These are phyloP conservation scores for Aethionema arabicum DNA, from an alignment of 345 rosid genomes.

Conservation along the genomic window DNA sequence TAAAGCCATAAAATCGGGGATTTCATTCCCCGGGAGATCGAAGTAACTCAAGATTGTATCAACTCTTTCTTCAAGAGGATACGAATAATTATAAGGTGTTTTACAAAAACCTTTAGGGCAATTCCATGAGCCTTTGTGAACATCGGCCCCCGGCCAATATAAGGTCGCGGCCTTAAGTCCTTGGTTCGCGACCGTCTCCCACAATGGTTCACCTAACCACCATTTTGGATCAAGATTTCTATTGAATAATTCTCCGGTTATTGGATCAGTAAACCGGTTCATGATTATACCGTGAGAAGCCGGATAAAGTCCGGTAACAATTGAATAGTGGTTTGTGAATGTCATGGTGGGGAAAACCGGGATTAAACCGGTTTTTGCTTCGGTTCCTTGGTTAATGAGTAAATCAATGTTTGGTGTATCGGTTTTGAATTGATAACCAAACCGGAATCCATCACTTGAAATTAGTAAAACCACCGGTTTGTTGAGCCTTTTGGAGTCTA, in stretches of 20 bases:
- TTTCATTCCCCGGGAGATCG: constrained; percentile 57
- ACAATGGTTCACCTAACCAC: constrained; percentile 93
- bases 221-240: constrained; percentile 82
- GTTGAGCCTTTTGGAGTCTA: constrained; percentile 45
- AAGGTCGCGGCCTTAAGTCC: constrained; percentile 74
- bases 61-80: constrained; percentile 74
- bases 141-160: constrained; percentile 98
- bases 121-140: constrained; percentile 75
- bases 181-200: constrained; percentile 80
- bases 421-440: constrained; percentile 88
- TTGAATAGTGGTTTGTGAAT: constrained; percentile 87
- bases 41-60: constrained; percentile 69
- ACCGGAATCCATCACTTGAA: constrained; percentile 90
- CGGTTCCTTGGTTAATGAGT: constrained; percentile 70
- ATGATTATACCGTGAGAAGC: constrained; percentile 75
- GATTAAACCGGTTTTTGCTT: constrained; percentile 78
- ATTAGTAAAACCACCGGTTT: constrained; percentile 68
- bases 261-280: constrained; percentile 65
- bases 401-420: constrained; percentile 69
- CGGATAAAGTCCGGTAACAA: constrained; percentile 90
- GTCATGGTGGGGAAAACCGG: constrained; percentile 87
- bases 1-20: constrained; percentile 69
- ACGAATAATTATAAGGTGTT: constrained; percentile 54
- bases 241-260: constrained; percentile 50
- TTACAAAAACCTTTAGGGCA: constrained; percentile 60